These are phyloP conservation scores for Raphanus hybrid DNA, from an alignment of 441 rosid species.

Conservation along the genomic window DNA sequence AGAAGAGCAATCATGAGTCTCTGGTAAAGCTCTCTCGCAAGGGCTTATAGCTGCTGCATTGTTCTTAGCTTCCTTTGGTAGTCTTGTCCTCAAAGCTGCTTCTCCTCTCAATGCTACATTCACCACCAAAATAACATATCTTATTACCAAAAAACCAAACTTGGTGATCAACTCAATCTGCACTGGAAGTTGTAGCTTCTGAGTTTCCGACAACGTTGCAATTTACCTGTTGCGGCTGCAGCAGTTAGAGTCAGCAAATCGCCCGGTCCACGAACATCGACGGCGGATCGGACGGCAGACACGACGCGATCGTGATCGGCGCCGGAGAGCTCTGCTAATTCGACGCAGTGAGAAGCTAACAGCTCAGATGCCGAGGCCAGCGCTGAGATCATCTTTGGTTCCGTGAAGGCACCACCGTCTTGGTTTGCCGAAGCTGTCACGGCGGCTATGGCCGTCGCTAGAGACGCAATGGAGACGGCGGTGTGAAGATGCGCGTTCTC, in stretches of 20 bases:
- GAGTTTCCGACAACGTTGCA: neutral
- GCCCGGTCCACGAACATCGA: slow-evolving; percentile 75
- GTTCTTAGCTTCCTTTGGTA: slow-evolving; percentile 85
- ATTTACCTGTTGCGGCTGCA: slow-evolving; percentile 89
- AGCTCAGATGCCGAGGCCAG: slow-evolving; percentile 88
- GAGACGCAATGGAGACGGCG: slow-evolving; percentile 77
- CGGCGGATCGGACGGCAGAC: slow-evolving; percentile 79
- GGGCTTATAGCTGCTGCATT: slow-evolving; percentile 87
- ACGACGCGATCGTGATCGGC: slow-evolving; percentile 78
- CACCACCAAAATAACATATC: neutral
- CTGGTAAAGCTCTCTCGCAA: slow-evolving; percentile 61
- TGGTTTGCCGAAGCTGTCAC: slow-evolving; percentile 53
- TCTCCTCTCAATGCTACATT: slow-evolving; percentile 87
- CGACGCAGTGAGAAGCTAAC: slow-evolving; percentile 86
- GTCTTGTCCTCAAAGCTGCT: slow-evolving; percentile 70
- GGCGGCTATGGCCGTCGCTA: slow-evolving; percentile 77
- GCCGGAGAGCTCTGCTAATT: slow-evolving; percentile 78
- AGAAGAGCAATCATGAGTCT: slow-evolving; percentile 48
- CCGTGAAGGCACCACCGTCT: slow-evolving; percentile 40
- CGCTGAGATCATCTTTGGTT: slow-evolving; percentile 73
- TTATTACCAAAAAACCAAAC: neutral
- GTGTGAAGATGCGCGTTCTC: slow-evolving; percentile 78
- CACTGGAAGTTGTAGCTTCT: neutral
- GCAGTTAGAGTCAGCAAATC: slow-evolving; percentile 93
- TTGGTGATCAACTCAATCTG: neutral